These are phyloP conservation scores for Hortiboletus campestris DNA, from an alignment of 768 basidiomycete species.

Conservation along the genomic window DNA sequence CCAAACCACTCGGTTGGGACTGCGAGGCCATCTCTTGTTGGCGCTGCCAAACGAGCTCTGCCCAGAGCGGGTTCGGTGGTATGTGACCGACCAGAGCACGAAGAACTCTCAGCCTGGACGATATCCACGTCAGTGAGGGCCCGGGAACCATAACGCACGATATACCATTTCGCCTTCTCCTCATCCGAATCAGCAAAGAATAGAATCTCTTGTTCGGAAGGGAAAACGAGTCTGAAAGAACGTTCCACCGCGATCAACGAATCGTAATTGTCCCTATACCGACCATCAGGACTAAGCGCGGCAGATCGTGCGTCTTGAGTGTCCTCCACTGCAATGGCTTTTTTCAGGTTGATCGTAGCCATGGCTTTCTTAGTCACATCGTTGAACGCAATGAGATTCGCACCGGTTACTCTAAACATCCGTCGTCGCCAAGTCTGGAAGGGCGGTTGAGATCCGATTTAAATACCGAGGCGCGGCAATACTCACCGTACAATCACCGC, in stretches of 20 bases:
- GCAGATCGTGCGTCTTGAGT: slow-evolving; percentile 58
- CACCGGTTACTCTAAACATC: slow-evolving; percentile 79
- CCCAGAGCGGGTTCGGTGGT: slow-evolving; percentile 92
- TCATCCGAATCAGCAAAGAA: slow-evolving; percentile 92
- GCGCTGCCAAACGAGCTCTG: slow-evolving; percentile 84
- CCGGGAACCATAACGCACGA: background rate
- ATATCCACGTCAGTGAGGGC: background rate
- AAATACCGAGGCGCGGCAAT: background rate
- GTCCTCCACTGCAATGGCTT: slow-evolving; percentile 76
- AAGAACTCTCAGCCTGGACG: slow-evolving; percentile 77
- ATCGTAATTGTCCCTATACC: slow-evolving; percentile 56
- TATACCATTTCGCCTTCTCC: slow-evolving; percentile 85
- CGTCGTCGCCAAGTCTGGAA: slow-evolving; percentile 78
- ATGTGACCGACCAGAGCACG: slow-evolving; percentile 84
- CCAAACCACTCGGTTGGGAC: background rate
- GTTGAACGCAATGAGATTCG: slow-evolving; percentile 86
- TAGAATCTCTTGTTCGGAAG: slow-evolving; percentile 70
- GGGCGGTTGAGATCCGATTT: background rate
- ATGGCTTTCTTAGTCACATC: slow-evolving; percentile 90
- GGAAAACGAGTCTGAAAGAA: slow-evolving; percentile 83
- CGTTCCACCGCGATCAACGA: slow-evolving; percentile 70
- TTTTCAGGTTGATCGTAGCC: slow-evolving; percentile 86
- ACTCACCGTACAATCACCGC: slow-evolving; percentile 88
- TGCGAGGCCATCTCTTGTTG: slow-evolving; percentile 47
- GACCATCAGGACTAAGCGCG: slow-evolving; percentile 45